Percentiles rank a stretch among this genome's conserved stretches.
phyloP scores from a whole-genome alignment of 768 basidiomycete genomes.

The Collybia nuda region DNA sequence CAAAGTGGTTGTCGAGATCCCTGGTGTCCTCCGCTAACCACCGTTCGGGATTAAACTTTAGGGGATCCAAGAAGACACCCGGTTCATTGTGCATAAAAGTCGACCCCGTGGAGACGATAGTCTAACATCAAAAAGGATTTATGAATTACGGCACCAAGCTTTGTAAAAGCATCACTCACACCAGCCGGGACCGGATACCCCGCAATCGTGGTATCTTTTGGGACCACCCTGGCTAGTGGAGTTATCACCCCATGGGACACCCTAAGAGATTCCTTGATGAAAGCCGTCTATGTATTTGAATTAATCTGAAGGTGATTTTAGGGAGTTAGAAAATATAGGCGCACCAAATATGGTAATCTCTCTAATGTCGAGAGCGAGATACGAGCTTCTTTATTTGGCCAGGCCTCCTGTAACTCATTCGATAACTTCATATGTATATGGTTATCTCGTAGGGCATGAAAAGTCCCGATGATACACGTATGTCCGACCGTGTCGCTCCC shows the following conservation, averaged over 20 bases:
- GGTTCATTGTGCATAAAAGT: slow-evolving; percentile 24
- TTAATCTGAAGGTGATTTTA: no score
- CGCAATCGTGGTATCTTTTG: no score
- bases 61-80: slow-evolving; percentile 24
- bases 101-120: slow-evolving; percentile 26
- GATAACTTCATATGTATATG: background rate
- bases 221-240: no score
- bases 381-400: slow-evolving; percentile 3
- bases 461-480: slow-evolving; percentile 5
- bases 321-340: no score
- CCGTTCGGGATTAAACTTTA: slow-evolving; percentile 28
- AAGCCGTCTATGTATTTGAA: no score
- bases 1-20: slow-evolving; percentile 21
- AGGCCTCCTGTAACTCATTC: background rate
- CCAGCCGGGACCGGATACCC: slow-evolving; percentile 1
- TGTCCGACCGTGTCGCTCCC: slow-evolving; percentile 8
- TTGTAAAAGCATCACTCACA: background rate
- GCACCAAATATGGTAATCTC: no score
- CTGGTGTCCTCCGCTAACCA: slow-evolving; percentile 21
- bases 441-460: background rate
- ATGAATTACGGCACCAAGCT: background rate
- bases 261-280: no score
- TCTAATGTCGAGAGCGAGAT: no score
- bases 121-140: slow-evolving; percentile 14
- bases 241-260: no score